Evolutionary conservation across 306 rosid species (phyloP).

Genomic region (Senna siamea): DNA sequence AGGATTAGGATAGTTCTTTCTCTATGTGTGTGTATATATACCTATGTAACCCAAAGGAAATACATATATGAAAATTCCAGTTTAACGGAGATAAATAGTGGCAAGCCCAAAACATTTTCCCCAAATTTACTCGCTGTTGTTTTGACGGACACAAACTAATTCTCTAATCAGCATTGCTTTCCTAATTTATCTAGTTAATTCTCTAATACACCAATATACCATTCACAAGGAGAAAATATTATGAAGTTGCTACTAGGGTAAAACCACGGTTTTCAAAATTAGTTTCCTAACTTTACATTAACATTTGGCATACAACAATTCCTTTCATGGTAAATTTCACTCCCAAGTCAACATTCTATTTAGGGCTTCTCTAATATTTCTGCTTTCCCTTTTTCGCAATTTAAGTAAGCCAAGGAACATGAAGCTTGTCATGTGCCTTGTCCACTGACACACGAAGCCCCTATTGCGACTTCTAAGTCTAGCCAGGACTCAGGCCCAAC

Average conservation of each 20-base stretch:
- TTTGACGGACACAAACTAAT: background rate
- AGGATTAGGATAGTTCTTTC: no score
- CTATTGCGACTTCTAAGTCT: background rate
- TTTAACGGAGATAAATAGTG: no score
- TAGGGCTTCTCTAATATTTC: background rate
- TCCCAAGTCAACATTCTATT: background rate
- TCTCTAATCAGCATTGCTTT: background rate
- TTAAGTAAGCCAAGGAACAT: background rate
- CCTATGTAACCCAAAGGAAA: no score
- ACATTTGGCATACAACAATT: background rate
- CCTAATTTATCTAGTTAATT: background rate
- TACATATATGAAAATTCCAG: no score
- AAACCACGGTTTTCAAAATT: background rate
- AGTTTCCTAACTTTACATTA: background rate
- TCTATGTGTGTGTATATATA: no score
- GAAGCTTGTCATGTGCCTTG: background rate
- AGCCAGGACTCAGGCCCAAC: background rate
- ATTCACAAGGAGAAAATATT: background rate
- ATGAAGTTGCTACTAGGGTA: background rate
- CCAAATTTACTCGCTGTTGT: background rate
- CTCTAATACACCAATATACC: no score
- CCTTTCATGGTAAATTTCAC: background rate
- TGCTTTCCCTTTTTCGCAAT: background rate
- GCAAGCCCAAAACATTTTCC: background rate
- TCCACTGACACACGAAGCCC: background rate